A percentile compares a stretch with the other conserved stretches of the same genome.
These are phyloP conservation scores for Rosa multiflora DNA, from an alignment of 306 rosid species.

Conservation along the genomic window DNA sequence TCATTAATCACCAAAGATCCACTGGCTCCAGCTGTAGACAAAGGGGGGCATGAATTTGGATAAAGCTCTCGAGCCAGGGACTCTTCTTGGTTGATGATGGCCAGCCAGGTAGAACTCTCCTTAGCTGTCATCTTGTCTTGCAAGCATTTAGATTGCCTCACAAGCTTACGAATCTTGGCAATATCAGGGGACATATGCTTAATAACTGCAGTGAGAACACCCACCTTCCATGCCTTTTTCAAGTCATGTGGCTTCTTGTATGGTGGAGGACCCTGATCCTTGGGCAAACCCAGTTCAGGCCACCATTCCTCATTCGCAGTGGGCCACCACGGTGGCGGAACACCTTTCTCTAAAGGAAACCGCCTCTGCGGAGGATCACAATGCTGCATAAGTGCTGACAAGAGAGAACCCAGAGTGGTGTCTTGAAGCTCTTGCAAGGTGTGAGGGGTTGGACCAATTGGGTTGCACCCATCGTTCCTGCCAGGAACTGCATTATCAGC, in stretches of 20 bases:
- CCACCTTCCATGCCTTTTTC: constrained; percentile 70
- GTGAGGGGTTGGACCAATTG: constrained; percentile 35
- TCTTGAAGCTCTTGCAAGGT: constrained; percentile 57
- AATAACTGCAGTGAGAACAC: constrained; percentile 61
- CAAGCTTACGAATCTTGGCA: constrained; percentile 47
- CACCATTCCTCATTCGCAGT: constrained; percentile 61
- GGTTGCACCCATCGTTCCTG: constrained; percentile 28
- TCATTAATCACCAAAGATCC: constrained; percentile 37
- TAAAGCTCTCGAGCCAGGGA: constrained; percentile 39
- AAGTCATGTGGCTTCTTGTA: constrained; percentile 80
- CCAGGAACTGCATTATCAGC: constrained; percentile 44
- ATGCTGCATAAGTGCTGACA: constrained; percentile 62
- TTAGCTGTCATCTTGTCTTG: constrained; percentile 73
- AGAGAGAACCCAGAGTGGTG: constrained; percentile 57
- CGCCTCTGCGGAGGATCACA: constrained; percentile 71
- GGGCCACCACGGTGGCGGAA: constrained; percentile 90
- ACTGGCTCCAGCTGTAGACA: constrained; percentile 26
- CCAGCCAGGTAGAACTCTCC: constrained; percentile 66
- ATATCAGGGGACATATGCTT: constrained; percentile 68
- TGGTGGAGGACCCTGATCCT: constrained; percentile 60
- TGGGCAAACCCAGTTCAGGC: constrained; percentile 35
- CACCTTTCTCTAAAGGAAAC: constrained; percentile 63
- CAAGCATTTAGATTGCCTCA: constrained; percentile 50
- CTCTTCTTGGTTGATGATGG: constrained; percentile 57
- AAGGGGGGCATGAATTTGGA: constrained; percentile 45